phyloP scores from a whole-genome alignment of 1,284 basidiomycete species.

The Fomitopsis schrenkii region DNA sequence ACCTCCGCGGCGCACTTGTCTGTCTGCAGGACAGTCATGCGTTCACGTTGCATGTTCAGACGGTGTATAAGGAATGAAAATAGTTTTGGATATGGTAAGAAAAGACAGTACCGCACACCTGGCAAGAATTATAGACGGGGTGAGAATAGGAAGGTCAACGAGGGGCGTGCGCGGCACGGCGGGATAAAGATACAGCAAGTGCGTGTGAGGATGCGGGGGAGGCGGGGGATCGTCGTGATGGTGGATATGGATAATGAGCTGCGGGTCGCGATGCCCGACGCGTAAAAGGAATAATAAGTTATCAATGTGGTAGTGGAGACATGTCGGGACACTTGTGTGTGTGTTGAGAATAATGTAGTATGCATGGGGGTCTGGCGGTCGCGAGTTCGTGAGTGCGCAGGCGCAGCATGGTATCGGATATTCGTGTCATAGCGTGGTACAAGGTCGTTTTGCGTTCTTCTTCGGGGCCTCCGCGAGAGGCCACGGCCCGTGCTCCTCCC shows the following conservation, averaged over 20 bases:
- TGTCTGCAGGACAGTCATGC: neutral
- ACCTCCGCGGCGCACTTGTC: neutral
- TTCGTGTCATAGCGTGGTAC: conserved; percentile 1
- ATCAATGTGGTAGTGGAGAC: neutral
- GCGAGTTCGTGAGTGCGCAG: neutral
- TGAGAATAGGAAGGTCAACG: neutral
- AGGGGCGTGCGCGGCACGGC: neutral
- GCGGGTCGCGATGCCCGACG: neutral
- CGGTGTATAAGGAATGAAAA: neutral
- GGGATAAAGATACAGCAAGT: neutral
- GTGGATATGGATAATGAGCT: neutral
- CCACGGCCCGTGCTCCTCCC: neutral
- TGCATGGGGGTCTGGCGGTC: neutral
- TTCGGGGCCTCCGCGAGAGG: neutral
- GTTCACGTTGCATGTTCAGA: neutral
- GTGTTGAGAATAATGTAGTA: neutral
- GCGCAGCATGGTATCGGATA: neutral
- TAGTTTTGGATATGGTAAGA: neutral
- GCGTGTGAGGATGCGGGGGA: neutral
- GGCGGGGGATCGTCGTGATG: neutral
- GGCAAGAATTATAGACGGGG: neutral
- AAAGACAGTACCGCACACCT: neutral
- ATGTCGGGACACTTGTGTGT: neutral
- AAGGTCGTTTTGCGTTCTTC: neutral
- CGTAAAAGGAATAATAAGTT: neutral